phyloP scores from a whole-genome alignment of 805 yeast genomes.

The Monosporozyma servazzii region DNA sequence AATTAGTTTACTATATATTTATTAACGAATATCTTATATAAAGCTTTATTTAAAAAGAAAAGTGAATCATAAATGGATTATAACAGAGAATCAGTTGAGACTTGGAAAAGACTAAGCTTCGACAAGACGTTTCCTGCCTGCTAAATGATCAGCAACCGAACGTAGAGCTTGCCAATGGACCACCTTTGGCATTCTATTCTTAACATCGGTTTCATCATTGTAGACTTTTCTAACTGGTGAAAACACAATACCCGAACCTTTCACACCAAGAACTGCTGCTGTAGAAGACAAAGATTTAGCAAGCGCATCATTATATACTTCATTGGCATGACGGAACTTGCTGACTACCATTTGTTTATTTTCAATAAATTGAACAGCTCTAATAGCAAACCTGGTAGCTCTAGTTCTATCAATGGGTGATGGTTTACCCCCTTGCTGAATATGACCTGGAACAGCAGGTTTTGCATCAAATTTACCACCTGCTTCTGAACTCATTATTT shows the following conservation, averaged over 20 bases:
- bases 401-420: constrained; percentile 69
- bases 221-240: constrained; percentile 66
- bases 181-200: constrained; percentile 76
- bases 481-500: constrained; percentile 52
- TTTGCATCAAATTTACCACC: constrained; percentile 62
- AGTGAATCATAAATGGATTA: neutral
- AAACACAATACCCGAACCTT: constrained; percentile 65
- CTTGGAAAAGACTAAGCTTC: constrained; percentile 2
- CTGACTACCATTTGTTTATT: constrained; percentile 19
- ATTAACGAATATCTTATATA: neutral
- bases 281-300: constrained; percentile 37
- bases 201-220: constrained; percentile 77
- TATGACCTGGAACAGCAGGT: constrained; percentile 83
- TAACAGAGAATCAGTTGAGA: neutral
- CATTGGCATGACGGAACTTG: constrained; percentile 25
- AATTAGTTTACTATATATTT: neutral
- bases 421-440: constrained; percentile 76
- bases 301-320: constrained; percentile 18
- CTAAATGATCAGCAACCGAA: constrained; percentile 74
- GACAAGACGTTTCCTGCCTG: constrained; percentile 47
- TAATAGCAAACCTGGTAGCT: constrained; percentile 63
- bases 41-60: neutral
- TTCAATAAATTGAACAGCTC: constrained; percentile 63
- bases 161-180: constrained; percentile 75
- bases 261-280: constrained; percentile 77